Percentiles rank a stretch among this genome's conserved stretches.
phyloP scores from a whole-genome alignment of 768 basidiomycete species.

The Lentinula sp. region DNA sequence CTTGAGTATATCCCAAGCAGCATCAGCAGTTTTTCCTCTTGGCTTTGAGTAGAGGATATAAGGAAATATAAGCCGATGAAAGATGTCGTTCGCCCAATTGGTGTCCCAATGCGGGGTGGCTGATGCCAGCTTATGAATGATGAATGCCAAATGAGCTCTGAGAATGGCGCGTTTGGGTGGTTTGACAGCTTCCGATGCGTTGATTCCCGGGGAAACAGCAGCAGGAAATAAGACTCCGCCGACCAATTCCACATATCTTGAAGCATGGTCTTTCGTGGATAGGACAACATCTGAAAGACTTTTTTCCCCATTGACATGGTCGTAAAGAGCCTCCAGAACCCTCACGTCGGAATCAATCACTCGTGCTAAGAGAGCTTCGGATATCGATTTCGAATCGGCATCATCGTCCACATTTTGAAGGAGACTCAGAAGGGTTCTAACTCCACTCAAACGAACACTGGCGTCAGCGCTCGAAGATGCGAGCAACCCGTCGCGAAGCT shows the following conservation, averaged over 20 bases:
- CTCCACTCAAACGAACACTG: constrained; percentile 51
- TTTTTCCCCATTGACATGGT: constrained; percentile 22
- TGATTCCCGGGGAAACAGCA: constrained; percentile 5
- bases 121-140: constrained; percentile 38
- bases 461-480: constrained; percentile 59
- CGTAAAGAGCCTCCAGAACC: constrained; percentile 69
- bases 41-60: constrained; percentile 70
- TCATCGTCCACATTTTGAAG: constrained; percentile 23
- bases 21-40: constrained; percentile 54
- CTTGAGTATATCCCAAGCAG: constrained; percentile 70
- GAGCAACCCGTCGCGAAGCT: constrained; percentile 16
- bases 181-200: neutral
- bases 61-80: constrained; percentile 60
- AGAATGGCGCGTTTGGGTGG: constrained; percentile 46
- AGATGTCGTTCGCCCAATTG: constrained; percentile 25
- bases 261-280: neutral
- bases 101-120: constrained; percentile 12
- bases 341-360: constrained; percentile 55
- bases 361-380: constrained; percentile 61
- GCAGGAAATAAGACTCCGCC: constrained; percentile 24
- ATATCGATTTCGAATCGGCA: constrained; percentile 43
- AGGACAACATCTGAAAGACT: neutral
- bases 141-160: constrained; percentile 51
- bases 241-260: constrained; percentile 40
- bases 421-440: constrained; percentile 43